A percentile compares a stretch with the other conserved stretches of the same genome.
These are phyloP conservation scores for Stachybotrys echinatus DNA, from an alignment of 2,329 filamentous ascomycete genomes.

Conservation along the genomic window DNA sequence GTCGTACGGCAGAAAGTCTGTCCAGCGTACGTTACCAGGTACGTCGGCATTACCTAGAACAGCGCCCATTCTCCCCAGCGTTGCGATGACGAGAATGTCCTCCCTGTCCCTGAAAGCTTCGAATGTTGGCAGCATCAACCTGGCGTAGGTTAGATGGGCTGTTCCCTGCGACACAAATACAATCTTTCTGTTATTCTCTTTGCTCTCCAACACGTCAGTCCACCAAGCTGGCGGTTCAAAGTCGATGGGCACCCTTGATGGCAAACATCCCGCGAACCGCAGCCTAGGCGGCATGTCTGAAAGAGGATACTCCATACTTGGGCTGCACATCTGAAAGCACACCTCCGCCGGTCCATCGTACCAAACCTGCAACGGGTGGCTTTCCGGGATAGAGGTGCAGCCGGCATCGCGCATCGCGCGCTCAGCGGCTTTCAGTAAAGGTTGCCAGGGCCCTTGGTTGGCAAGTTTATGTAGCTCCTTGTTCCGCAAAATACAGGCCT, in stretches of 20 bases:
- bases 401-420: constrained; percentile 22
- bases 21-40: neutral
- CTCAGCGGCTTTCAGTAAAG: constrained; percentile 18
- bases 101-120: constrained; percentile 31
- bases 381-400: constrained; percentile 6
- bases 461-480: constrained; percentile 17
- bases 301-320: constrained; percentile 32
- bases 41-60: neutral
- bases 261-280: constrained; percentile 36
- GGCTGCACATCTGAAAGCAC: constrained; percentile 29
- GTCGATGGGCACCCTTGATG: constrained; percentile 21
- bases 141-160: constrained; percentile 26
- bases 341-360: constrained; percentile 23
- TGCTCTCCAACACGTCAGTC: constrained; percentile 28
- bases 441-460: constrained; percentile 13
- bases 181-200: constrained; percentile 28
- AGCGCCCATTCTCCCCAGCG: constrained; percentile 20
- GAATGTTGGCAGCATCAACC: constrained; percentile 41
- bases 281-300: constrained; percentile 31
- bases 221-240: constrained; percentile 38
- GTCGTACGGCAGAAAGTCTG: neutral
- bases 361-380: constrained; percentile 18
- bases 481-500: constrained; percentile 29
- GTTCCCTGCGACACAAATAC: constrained; percentile 45
- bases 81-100: constrained; percentile 29